These are phyloP conservation scores for Enteropsectra breve DNA, from an alignment of 371 early-diverging fungal genomes.

Conservation along the genomic window DNA sequence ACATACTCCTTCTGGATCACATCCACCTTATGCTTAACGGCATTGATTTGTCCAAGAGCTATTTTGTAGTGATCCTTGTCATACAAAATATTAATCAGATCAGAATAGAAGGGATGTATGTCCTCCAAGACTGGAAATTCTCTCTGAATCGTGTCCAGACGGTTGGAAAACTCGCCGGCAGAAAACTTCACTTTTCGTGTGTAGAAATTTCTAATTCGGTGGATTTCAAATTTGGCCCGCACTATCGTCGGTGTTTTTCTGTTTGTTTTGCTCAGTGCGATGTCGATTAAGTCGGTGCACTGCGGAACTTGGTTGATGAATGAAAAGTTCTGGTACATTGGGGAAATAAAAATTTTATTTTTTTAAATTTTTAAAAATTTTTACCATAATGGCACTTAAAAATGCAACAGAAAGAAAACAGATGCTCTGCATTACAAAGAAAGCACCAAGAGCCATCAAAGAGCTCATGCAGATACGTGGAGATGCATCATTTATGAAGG, in stretches of 20 bases:
- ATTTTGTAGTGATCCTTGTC: constrained; percentile 99
- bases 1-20: constrained; percentile 91
- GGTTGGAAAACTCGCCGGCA: constrained; percentile 78
- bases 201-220: constrained; percentile 92
- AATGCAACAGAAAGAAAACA: constrained; percentile 18
- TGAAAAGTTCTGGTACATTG: constrained; percentile 64
- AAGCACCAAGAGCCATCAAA: constrained; percentile 12
- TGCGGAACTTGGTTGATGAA: constrained; percentile 88
- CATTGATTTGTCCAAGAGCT: constrained; percentile 93
- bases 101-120: constrained; percentile 98
- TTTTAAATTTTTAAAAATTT: constrained; percentile 25
- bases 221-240: constrained; percentile 82
- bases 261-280: constrained; percentile 91
- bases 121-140: constrained; percentile 98
- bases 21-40: constrained; percentile 82
- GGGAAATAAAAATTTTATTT: not conserved
- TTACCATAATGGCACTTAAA: constrained; percentile 15
- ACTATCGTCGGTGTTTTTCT: constrained; percentile 97
- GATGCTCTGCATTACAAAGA: constrained; percentile 24
- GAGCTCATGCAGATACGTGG: constrained; percentile 30
- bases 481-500: constrained; percentile 17
- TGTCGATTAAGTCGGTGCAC: constrained; percentile 85
- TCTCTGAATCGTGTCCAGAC: constrained; percentile 75
- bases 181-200: constrained; percentile 99
- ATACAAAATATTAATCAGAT: constrained; percentile 98